A percentile compares a stretch with the other conserved stretches of the same genome.
phyloP scores from a whole-genome alignment of 2,329 filamentous ascomycete genomes.

The Pseudogymnoascus sp. region DNA sequence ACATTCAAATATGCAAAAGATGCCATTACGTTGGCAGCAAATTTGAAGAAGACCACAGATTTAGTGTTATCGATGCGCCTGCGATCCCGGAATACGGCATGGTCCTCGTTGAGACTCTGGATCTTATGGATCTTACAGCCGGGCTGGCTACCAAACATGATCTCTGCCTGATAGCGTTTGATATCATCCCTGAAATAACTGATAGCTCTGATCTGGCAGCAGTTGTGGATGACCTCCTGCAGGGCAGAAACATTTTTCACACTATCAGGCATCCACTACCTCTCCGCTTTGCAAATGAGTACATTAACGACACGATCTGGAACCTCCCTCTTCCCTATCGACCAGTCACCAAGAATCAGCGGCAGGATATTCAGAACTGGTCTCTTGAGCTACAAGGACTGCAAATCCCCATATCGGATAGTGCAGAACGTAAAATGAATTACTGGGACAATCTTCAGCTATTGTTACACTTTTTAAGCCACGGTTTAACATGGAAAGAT shows the following conservation, averaged over 20 bases:
- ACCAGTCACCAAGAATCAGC: neutral
- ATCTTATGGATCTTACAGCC: slow-evolving; percentile 12
- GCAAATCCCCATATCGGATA: neutral
- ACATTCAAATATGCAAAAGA: slow-evolving; percentile 10
- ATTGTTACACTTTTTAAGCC: neutral
- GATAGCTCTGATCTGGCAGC: slow-evolving; percentile 9
- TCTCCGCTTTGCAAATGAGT: neutral
- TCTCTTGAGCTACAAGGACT: neutral
- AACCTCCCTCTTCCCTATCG: neutral
- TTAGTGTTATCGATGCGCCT: slow-evolving; percentile 7
- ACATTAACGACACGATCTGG: neutral
- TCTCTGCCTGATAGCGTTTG: slow-evolving; percentile 14
- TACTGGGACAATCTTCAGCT: neutral
- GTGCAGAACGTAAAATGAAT: neutral
- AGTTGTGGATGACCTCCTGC: slow-evolving; percentile 16
- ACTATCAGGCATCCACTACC: slow-evolving; percentile 15
- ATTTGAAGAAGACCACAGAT: slow-evolving; percentile 10
- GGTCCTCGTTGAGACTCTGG: slow-evolving; percentile 12
- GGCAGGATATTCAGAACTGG: neutral
- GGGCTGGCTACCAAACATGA: slow-evolving; percentile 10
- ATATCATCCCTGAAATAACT: slow-evolving; percentile 9
- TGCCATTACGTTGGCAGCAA: slow-evolving; percentile 10
- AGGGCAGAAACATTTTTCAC: slow-evolving; percentile 12
- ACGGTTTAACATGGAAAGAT: neutral
- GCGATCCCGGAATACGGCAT: slow-evolving; percentile 12